These are phyloP conservation scores for Blastocystis sp. DNA, from an alignment of 352 stramenopile species.

Conservation along the genomic window DNA sequence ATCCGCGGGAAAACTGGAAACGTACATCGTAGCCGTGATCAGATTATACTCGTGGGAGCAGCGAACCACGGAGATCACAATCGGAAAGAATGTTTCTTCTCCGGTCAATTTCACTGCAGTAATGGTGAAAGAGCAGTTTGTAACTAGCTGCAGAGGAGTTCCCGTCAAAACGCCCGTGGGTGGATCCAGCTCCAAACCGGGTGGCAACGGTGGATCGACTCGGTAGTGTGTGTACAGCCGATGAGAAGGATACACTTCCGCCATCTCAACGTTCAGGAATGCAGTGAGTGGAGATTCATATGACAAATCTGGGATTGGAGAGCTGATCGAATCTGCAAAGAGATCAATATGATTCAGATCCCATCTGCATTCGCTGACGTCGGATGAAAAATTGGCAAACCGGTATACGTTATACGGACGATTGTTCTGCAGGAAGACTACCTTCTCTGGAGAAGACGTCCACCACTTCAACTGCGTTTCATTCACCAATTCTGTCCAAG, in stretches of 20 bases:
- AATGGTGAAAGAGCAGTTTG: background rate
- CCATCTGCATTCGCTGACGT: background rate
- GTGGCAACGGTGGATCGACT: background rate
- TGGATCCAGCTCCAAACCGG: background rate
- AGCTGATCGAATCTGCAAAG: background rate
- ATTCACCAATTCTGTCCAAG: background rate
- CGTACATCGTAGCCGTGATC: background rate
- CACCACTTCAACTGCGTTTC: background rate
- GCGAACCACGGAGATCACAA: background rate
- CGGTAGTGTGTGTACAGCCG: background rate
- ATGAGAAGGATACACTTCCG: background rate
- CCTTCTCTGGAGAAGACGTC: background rate
- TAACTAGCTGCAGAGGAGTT: background rate
- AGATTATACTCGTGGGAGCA: background rate
- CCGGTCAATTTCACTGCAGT: background rate
- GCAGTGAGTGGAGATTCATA: background rate
- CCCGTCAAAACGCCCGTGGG: background rate
- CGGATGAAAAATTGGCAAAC: background rate
- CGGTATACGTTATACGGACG: constrained; percentile 14
- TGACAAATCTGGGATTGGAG: background rate
- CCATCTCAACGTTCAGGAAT: background rate
- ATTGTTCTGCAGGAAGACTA: background rate
- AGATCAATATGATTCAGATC: background rate
- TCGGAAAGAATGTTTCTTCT: background rate
- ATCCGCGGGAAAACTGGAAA: background rate